A percentile compares a stretch with the other conserved stretches of the same genome.
Evolutionary conservation across 176 grass and related monocot species (phyloP).

Genomic region (Eragrostis nindensis): DNA sequence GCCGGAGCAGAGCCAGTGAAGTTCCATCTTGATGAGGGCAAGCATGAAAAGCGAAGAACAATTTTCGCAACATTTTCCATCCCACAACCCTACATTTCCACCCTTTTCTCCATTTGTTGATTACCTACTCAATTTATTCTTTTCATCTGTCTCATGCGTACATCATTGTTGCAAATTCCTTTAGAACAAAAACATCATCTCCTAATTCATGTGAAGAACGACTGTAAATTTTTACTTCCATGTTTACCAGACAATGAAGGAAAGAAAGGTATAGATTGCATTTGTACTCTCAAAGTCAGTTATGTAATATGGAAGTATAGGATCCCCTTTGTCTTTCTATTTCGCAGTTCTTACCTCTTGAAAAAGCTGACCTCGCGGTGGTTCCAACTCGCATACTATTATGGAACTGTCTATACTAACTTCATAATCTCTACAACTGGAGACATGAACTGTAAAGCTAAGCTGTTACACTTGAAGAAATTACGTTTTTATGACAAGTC

Average conservation of each 20-base stretch:
- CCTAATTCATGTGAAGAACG: conserved; percentile 50
- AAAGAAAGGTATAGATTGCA: conserved; percentile 69
- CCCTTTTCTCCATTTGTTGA: conserved; percentile 47
- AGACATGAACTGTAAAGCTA: neutral
- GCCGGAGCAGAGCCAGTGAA: conserved; percentile 29
- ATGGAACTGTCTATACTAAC: too few relatives aligned
- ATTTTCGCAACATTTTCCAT: conserved; percentile 30
- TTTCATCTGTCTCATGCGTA: conserved; percentile 44
- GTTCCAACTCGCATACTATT: neutral
- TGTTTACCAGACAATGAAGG: conserved; percentile 52
- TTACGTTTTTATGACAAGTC: neutral
- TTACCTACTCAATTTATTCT: conserved; percentile 52
- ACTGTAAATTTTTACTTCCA: conserved; percentile 68
- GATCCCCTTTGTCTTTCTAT: neutral
- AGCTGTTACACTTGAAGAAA: neutral
- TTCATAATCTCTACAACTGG: too few relatives aligned
- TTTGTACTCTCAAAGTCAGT: conserved; percentile 45
- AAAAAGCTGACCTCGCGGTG: neutral
- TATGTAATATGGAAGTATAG: conserved; percentile 34
- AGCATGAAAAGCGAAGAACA: conserved; percentile 41
- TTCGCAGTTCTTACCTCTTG: neutral
- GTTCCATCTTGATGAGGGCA: conserved; percentile 36
- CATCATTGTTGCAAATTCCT: conserved; percentile 46
- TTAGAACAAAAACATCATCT: conserved; percentile 39
- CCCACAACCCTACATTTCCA: neutral